Evolutionary conservation across 352 stramenopile species (phyloP), one percentile per base, ranked within the genome.

Genomic region (Saprolegnia parasitica): DNA sequence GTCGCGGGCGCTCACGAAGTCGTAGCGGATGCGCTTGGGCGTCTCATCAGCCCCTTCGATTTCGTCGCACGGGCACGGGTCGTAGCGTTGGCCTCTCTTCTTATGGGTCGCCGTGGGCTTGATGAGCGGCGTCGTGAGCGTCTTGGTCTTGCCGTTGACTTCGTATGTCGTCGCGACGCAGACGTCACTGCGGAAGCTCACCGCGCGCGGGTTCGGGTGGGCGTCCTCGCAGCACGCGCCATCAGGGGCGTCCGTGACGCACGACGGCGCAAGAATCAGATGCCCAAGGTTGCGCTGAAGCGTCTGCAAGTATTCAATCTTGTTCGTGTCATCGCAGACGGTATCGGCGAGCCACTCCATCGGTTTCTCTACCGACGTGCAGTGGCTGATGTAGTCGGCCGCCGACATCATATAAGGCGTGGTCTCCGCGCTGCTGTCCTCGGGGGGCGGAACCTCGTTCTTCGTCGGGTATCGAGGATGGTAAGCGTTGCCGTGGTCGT

Each of bases 281-380:
- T 70, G 63, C 4, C 63, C 63, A 3, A 70, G n/a, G 63, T 70
- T 70, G 21, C 42, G 11, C 24, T 70, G 63, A 5, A 70, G 23
- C 32, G 50, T 49, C n/a, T 62, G 45, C 13, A 70, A 46, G 18
- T 70, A 70, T 6, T 2, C 5, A 5, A 5, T 5, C 26, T 70
- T 21, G 8, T 10, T 63, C 20, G 50, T 24, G 21, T 26, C 35
- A n/a, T 62, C 49, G 63, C 63, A 70, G 20, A 13, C 21, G 46
- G 49, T 61, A 0, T 11, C 49, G 39, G 49, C 58, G n/a, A 56
- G 23, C 15, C 24, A 40, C 0, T 32, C 46, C 0, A 57, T 68
- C 60, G 62, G 42, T 29, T 2, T 11, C 50, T 68, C n/a, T 24
- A 5, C 1, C 23, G 4, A 39, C 9, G 18, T 45, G n/a, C 45